Evolutionary conservation across 176 grass and related monocot genomes (phyloP).

Genomic region (Typha latifolia): DNA sequence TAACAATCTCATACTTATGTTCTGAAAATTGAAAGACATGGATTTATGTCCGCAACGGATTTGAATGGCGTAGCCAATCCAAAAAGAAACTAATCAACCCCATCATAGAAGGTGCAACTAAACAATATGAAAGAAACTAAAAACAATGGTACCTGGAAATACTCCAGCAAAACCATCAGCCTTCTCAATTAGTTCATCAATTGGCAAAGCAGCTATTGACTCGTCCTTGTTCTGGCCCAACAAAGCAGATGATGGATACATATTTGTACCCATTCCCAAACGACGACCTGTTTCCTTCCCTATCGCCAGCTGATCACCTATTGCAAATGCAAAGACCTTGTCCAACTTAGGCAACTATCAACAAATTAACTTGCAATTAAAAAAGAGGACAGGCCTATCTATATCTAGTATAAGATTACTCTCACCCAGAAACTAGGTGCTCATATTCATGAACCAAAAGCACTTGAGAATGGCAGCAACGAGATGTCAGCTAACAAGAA

Average conservation of each 20-base stretch:
- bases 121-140: constrained; percentile 1
- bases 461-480: neutral
- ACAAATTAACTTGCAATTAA: neutral
- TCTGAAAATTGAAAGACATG: constrained; percentile 32
- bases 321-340: constrained; percentile 7
- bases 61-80: no score
- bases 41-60: neutral
- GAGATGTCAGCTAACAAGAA: neutral
- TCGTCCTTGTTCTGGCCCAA: constrained; percentile 70
- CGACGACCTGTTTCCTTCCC: constrained; percentile 86
- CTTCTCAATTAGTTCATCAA: constrained; percentile 89
- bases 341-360: constrained; percentile 4
- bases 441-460: neutral
- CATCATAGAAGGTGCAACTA: neutral
- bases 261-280: constrained; percentile 91
- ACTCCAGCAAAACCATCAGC: constrained; percentile 96
- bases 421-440: neutral
- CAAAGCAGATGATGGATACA: constrained; percentile 92
- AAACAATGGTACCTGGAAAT: constrained; percentile 52
- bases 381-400: neutral
- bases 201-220: constrained; percentile 55
- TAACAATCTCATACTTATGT: constrained; percentile 95
- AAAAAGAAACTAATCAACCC: neutral
- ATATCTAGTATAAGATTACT: neutral
- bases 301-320: constrained; percentile 82